These are phyloP conservation scores for Cercospora zeina DNA, from an alignment of 2,329 filamentous ascomycete genomes.

Conservation along the genomic window DNA sequence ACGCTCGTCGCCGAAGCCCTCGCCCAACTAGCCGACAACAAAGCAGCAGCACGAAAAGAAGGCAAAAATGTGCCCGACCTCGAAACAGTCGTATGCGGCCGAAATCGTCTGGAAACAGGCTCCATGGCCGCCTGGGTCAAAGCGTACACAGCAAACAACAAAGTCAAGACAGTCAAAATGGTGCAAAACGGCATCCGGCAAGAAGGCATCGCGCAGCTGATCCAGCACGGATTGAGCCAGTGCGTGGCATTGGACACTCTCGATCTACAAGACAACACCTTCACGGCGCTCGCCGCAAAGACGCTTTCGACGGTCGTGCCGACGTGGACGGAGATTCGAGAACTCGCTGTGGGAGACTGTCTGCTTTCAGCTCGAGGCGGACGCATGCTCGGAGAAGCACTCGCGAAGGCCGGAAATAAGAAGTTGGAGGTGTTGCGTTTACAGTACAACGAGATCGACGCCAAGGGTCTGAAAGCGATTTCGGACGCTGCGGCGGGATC, in stretches of 20 bases:
- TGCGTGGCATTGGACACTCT: conserved; percentile 70
- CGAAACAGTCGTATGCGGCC: conserved; percentile 95
- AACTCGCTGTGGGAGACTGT: conserved; percentile 88
- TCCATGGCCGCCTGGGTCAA: conserved; percentile 95
- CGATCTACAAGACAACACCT: conserved; percentile 97
- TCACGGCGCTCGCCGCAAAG: conserved; percentile 76
- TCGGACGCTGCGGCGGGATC: conserved; percentile 61
- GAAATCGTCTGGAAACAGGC: conserved; percentile 92
- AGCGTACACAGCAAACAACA: conserved; percentile 75
- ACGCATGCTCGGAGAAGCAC: conserved; percentile 68
- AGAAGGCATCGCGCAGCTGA: conserved; percentile 80
- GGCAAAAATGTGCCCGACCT: conserved; percentile 73
- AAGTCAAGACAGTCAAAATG: conserved; percentile 88
- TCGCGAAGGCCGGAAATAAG: conserved; percentile 72
- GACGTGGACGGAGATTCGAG: conserved; percentile 72
- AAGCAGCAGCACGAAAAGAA: conserved; percentile 71
- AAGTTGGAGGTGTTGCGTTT: conserved; percentile 79
- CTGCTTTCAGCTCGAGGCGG: conserved; percentile 77
- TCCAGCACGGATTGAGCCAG: conserved; percentile 74
- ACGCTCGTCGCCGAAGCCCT: conserved; percentile 87
- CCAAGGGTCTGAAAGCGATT: conserved; percentile 70
- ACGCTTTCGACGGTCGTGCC: conserved; percentile 74
- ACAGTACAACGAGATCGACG: conserved; percentile 92
- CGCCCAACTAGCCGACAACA: conserved; percentile 77
- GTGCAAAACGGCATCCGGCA: conserved; percentile 96